phyloP scores from a whole-genome alignment of 106 monocot species.

The Dioscorea dumetorum region DNA sequence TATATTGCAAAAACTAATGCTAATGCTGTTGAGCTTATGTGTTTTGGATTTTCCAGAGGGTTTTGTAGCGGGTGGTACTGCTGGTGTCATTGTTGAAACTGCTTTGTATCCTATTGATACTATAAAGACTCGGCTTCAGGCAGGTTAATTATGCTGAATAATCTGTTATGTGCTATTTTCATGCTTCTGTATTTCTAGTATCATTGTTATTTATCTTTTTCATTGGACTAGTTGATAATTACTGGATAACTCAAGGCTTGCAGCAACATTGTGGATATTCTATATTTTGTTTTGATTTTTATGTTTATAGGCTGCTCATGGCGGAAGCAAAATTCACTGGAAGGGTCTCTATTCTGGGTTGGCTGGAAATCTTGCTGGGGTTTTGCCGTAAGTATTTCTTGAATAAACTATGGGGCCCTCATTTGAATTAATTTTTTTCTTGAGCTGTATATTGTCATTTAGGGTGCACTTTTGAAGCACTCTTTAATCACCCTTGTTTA shows the following conservation, averaged over 20 bases:
- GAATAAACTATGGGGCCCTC: no score
- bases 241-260: no score
- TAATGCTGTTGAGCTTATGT: neutral
- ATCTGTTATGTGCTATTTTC: no score
- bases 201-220: neutral
- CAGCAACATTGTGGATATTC: no score
- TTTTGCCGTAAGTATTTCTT: conserved; percentile 70
- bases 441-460: no score
- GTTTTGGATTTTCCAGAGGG: conserved; percentile 52
- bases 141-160: conserved; percentile 27
- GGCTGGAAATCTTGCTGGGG: conserved; percentile 90
- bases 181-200: no score
- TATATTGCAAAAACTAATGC: neutral
- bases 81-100: conserved; percentile 95
- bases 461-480: no score
- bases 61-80: conserved; percentile 83
- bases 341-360: conserved; percentile 94
- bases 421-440: no score
- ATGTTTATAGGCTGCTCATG: conserved; percentile 66
- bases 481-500: no score
- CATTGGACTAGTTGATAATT: neutral
- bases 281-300: neutral
- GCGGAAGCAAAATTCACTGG: conserved; percentile 74
- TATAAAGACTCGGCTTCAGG: conserved; percentile 97
- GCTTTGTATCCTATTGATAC: conserved; percentile 94